phyloP scores from a whole-genome alignment of 2,329 filamentous ascomycete species.

The Cryoendolithus antarcticus region DNA sequence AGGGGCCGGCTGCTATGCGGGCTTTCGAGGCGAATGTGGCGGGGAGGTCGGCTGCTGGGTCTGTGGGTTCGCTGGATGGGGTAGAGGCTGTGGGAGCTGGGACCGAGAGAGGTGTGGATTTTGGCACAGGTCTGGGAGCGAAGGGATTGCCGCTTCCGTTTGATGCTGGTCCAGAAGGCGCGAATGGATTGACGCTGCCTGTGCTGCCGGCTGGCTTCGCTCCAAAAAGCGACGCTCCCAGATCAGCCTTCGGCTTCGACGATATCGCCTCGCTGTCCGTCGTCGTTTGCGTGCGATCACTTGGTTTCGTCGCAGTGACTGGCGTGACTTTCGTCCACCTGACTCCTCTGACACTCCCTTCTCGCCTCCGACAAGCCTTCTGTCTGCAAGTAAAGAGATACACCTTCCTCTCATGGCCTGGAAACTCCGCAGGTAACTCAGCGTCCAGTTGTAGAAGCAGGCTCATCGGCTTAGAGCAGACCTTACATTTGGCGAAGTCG shows the following conservation, averaged over 20 bases:
- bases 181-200: conserved; percentile 47
- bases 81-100: conserved; percentile 29
- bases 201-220: conserved; percentile 33
- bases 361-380: conserved; percentile 67
- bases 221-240: conserved; percentile 62
- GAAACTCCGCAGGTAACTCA: conserved; percentile 76
- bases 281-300: no score
- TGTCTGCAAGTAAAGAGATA: conserved; percentile 76
- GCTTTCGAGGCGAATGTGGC: conserved; percentile 23
- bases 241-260: conserved; percentile 23
- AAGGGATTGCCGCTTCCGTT: conserved; percentile 43
- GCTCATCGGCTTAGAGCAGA: conserved; percentile 72
- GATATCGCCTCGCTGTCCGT: no score
- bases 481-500: conserved; percentile 68
- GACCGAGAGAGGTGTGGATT: conserved; percentile 46
- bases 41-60: conserved; percentile 10
- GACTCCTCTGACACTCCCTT: conserved; percentile 67
- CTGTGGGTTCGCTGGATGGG: conserved; percentile 23
- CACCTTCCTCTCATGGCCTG: conserved; percentile 72
- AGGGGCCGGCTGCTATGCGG: conserved; percentile 18
- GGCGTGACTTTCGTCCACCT: conserved; percentile 48
- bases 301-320: conserved; percentile 4
- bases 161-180: conserved; percentile 19
- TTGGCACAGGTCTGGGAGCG: conserved; percentile 22
- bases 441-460: conserved; percentile 84